Evolutionary conservation across 495 filamentous ascomycete genomes (phyloP).

Genomic region (Hyaloscypha hepaticicola): DNA sequence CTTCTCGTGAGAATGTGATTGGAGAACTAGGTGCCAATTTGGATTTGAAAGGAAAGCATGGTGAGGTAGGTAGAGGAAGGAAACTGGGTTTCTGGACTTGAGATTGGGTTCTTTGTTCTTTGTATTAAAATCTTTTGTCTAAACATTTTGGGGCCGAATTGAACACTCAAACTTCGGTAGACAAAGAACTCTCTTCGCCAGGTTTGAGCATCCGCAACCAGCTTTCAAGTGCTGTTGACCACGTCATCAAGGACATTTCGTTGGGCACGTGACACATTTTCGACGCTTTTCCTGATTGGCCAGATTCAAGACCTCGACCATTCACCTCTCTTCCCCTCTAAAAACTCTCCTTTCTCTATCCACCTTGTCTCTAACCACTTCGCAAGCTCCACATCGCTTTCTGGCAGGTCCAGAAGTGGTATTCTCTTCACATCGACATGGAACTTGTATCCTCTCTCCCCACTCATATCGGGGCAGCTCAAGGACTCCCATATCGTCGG

Average conservation of each 20-base stretch:
- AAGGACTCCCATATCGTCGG: conserved; percentile 54
- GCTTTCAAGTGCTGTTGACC: neutral
- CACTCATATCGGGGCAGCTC: conserved; percentile 38
- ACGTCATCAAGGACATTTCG: neutral
- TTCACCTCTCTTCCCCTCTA: conserved; percentile 42
- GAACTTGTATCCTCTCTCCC: conserved; percentile 43
- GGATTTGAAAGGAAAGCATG: neutral
- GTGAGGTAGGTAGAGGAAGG: neutral
- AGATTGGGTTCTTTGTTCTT: neutral
- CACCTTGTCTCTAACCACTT: conserved; percentile 55
- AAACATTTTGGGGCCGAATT: neutral
- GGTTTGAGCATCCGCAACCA: neutral
- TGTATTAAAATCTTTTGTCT: neutral
- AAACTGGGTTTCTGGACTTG: neutral
- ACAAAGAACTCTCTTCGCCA: conserved; percentile 1
- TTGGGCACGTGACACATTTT: neutral
- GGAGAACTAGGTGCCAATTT: neutral
- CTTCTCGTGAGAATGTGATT: neutral
- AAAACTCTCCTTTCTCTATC: conserved; percentile 52
- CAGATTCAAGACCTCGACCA: conserved; percentile 20
- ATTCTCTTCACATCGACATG: conserved; percentile 51
- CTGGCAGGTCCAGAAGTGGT: conserved; percentile 44
- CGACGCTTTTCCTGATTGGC: neutral
- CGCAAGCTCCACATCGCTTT: conserved; percentile 43
- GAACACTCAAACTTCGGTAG: neutral